phyloP scores from a whole-genome alignment of 352 stramenopile species.

The Labyrinthula sp. region DNA sequence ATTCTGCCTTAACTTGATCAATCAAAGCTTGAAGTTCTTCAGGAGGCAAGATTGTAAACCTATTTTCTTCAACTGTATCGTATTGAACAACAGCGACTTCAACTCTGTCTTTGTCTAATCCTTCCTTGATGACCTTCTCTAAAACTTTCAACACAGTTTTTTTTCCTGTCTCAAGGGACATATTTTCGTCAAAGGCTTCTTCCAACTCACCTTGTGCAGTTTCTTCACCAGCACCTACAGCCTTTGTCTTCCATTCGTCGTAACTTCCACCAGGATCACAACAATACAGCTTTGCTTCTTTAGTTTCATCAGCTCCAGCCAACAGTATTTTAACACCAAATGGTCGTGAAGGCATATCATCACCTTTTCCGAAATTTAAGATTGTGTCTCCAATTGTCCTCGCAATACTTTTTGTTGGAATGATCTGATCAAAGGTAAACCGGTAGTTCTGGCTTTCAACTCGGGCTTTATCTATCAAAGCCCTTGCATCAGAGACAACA shows the following conservation, averaged over 20 bases:
- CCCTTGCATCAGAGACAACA: constrained; percentile 90
- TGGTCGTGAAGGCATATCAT: constrained; percentile 54
- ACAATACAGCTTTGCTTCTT: constrained; percentile 62
- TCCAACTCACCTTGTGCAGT: constrained; percentile 89
- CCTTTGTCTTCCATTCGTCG: constrained; percentile 90
- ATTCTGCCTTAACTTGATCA: too few relatives aligned
- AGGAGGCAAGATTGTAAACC: too few relatives aligned
- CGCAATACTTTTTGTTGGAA: constrained; percentile 87
- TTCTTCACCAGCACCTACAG: constrained; percentile 88
- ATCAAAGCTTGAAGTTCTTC: too few relatives aligned
- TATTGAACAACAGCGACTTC: constrained; percentile 89
- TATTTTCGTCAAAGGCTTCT: constrained; percentile 80
- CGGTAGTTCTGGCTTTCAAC: constrained; percentile 94
- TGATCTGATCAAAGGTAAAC: constrained; percentile 84
- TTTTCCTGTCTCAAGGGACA: constrained; percentile 87
- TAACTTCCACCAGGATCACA: constrained; percentile 90
- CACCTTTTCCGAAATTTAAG: constrained; percentile 75
- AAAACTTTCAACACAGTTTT: constrained; percentile 78
- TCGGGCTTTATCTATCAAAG: constrained; percentile 92
- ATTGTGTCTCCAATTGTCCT: constrained; percentile 94
- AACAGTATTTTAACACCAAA: constrained; percentile 95
- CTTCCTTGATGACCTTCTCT: constrained; percentile 99
- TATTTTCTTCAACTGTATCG: too few relatives aligned
- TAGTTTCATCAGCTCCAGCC: constrained; percentile 68
- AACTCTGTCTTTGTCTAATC: constrained; percentile 90